Base-by-base conservation (phyloP, 257 asterid species). In the Ajuga chamaepitys region DNA sequence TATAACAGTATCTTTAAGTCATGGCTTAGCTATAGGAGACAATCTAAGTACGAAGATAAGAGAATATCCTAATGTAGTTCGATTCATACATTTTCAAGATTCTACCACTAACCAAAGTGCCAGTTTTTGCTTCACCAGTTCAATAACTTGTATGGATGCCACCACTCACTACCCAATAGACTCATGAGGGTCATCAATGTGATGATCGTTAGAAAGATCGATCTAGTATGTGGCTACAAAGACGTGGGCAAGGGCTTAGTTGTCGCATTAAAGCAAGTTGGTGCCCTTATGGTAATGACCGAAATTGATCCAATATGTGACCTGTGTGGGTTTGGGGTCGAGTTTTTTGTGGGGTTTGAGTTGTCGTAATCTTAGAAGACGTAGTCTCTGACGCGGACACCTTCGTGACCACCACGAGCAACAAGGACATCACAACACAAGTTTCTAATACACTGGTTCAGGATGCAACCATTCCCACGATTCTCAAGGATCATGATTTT, bases 351-450 rank as follows among this genome's bases (percentile, higher is more conserved):
- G n/a, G n/a, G n/a, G n/a, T n/a, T n/a, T n/a, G n/a, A n/a, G n/a
- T n/a, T n/a, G 73, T 73, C 3, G 70, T 73, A 0, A 37, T 73
- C 70, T 70, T 73, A 0, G 78, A 59, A 46, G 78, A 66, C 2
- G 78, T 30, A 0, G 59, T 73, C n/a, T 59, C 78, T 0, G 59
- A 66, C 0, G 78, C 69, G 2, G 78, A 73, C n/a, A 73, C 66
- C 70, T 73, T 73, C 1, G 78, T 73, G 54, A 73, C 78, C 70
- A 73, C 78, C 73, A 66, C 78, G 2, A 73, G 78, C 2, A 73
- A 73, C 78, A 73, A 66, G 70, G 78, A 73, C 73, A 73, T 73
- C 73, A 73, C 66, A 58, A 73, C n/a, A n/a, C n/a, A n/a, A n/a
- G n/a, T n/a, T n/a, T n/a, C n/a, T n/a, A n/a, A n/a, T n/a, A n/a